A percentile compares a stretch with the other conserved stretches of the same genome.
phyloP scores from a whole-genome alignment of 2,329 filamentous ascomycete species.

The Sordariomycetes sp. region DNA sequence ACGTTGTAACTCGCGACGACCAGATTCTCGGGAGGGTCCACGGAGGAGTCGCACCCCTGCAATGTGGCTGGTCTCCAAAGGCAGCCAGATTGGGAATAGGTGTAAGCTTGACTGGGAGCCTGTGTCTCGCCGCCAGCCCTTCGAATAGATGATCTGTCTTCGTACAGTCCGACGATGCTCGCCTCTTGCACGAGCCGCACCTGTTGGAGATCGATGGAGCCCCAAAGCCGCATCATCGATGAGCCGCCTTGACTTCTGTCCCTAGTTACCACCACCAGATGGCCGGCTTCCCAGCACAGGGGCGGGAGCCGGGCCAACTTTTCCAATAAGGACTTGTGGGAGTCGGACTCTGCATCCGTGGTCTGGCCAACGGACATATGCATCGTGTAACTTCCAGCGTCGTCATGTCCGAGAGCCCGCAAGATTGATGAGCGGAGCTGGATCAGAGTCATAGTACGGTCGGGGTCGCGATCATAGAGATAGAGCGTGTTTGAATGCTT shows the following conservation, averaged over 20 bases:
- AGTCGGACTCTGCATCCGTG: conserved; percentile 21
- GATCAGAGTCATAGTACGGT: conserved; percentile 11
- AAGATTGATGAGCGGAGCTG: conserved; percentile 21
- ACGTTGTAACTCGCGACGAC: conserved; percentile 39
- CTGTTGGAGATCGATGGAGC: conserved; percentile 24
- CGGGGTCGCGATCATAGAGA: conserved; percentile 18
- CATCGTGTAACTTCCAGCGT: conserved; percentile 18
- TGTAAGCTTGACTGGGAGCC: not conserved
- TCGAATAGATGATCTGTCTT: conserved; percentile 12
- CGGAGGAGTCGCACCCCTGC: conserved; percentile 7
- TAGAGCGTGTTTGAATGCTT: conserved; percentile 36
- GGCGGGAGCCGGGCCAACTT: conserved; percentile 35
- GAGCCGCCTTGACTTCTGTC: conserved; percentile 15
- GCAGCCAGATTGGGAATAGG: not conserved
- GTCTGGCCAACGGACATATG: conserved; percentile 3
- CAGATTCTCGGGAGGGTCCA: not conserved
- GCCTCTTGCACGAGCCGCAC: conserved; percentile 1
- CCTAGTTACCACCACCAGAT: conserved; percentile 39
- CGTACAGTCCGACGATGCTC: conserved; percentile 11
- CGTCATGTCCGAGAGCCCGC: conserved; percentile 18
- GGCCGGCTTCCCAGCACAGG: conserved; percentile 31
- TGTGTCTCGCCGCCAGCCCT: not conserved
- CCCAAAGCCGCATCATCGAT: conserved; percentile 41
- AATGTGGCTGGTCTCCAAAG: not conserved
- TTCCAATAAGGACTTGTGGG: conserved; percentile 35